Conservation (phyloP, 2,329 filamentous ascomycete species). For the Ascochyta lentis region DNA sequence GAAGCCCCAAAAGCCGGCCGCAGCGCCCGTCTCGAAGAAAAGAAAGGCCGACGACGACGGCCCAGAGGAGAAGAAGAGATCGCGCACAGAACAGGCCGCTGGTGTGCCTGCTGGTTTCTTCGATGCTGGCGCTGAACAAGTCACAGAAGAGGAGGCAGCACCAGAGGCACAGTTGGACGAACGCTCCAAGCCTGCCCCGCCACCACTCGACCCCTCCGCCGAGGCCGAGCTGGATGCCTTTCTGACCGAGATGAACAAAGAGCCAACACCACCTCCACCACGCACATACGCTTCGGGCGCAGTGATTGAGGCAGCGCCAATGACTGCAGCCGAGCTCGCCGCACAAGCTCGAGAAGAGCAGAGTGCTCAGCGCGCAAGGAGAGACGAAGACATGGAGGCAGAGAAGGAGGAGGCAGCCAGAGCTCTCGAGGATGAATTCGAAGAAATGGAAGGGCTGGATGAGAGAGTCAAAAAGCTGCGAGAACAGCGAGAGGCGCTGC, state of each 20-base stretch:
- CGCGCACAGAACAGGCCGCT: slow-evolving; percentile 40
- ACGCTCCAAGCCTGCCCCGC: slow-evolving; percentile 10
- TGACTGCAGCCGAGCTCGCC: slow-evolving; percentile 55
- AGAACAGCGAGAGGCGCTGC: slow-evolving; percentile 54
- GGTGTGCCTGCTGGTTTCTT: slow-evolving; percentile 48
- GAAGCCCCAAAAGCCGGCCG: slow-evolving; percentile 37
- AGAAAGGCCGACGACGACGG: slow-evolving; percentile 44
- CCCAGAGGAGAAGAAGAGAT: slow-evolving; percentile 41
- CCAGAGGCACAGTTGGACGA: slow-evolving; percentile 13
- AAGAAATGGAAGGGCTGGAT: slow-evolving; percentile 58
- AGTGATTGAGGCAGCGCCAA: slow-evolving; percentile 55
- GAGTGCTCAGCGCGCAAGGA: slow-evolving; percentile 50
- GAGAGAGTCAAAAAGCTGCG: slow-evolving; percentile 53
- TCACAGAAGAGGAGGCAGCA: slow-evolving; percentile 1
- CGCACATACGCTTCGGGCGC: slow-evolving; percentile 56
- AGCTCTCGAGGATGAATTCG: slow-evolving; percentile 57
- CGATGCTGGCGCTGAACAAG: slow-evolving; percentile 32
- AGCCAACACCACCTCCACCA: slow-evolving; percentile 82
- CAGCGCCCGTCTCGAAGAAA: slow-evolving; percentile 44
- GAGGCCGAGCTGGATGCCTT: slow-evolving; percentile 64
- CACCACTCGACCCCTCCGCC: slow-evolving; percentile 27
- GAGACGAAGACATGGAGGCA: slow-evolving; percentile 55
- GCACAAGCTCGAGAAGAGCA: slow-evolving; percentile 55
- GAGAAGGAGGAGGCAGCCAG: slow-evolving; percentile 57
- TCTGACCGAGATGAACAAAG: slow-evolving; percentile 67